Percentiles rank a stretch among this genome's conserved stretches.
Conservation (phyloP, 257 asterid species). For the Capsicum chinense region DNA sequence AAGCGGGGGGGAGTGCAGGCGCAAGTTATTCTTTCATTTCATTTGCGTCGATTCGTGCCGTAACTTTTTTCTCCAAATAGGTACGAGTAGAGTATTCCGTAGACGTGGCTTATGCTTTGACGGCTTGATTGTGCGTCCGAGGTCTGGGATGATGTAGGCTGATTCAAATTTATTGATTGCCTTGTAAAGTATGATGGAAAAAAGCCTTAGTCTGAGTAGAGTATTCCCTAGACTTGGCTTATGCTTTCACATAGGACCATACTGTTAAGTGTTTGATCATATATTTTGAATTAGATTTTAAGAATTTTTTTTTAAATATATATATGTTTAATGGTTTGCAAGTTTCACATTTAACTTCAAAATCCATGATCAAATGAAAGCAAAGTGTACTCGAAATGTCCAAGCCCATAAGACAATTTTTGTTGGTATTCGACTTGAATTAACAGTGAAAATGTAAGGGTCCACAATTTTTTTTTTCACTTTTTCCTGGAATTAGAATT, state of each 20-base stretch:
- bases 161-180: not conserved
- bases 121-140: not conserved
- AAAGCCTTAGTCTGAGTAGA: not conserved
- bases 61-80: too few relatives aligned
- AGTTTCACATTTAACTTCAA: too few relatives aligned
- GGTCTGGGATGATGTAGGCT: not conserved
- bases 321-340: too few relatives aligned
- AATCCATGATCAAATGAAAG: too few relatives aligned
- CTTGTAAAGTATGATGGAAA: not conserved
- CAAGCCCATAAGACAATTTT: not conserved
- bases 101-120: not conserved
- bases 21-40: not conserved
- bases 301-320: too few relatives aligned
- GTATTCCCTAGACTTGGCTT: too few relatives aligned
- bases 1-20: not conserved
- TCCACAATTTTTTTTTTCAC: too few relatives aligned
- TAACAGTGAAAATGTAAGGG: too few relatives aligned
- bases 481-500: too few relatives aligned
- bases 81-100: not conserved
- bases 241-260: too few relatives aligned
- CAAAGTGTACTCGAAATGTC: not conserved
- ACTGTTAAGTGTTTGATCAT: too few relatives aligned
- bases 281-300: too few relatives aligned
- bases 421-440: not conserved
- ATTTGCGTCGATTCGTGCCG: not conserved